Evolutionary conservation across 441 rosid species (phyloP).

Genomic region (Arabidopsis hybrid): DNA sequence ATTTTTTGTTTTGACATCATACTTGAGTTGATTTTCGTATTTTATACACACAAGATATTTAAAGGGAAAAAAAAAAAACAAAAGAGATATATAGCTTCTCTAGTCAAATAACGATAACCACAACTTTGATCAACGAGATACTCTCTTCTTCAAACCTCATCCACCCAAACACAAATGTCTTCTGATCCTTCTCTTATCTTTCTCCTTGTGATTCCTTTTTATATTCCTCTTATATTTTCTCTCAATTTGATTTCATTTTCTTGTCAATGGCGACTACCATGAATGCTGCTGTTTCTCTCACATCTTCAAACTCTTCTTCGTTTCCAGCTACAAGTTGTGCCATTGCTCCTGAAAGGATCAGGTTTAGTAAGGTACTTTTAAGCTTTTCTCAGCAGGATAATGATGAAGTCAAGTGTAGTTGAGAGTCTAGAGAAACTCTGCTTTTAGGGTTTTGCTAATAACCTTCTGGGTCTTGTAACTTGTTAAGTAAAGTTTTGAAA

Average conservation of each 20-base stretch:
- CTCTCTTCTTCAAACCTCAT: constrained; percentile 44
- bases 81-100: constrained; percentile 17
- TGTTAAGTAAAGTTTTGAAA: background rate
- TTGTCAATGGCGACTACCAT: constrained; percentile 79
- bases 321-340: constrained; percentile 60
- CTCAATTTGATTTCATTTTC: constrained; percentile 29
- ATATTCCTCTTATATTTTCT: constrained; percentile 20
- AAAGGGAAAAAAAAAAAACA: background rate
- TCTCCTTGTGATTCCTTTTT: constrained; percentile 39
- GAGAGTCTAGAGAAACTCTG: background rate
- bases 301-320: constrained; percentile 69
- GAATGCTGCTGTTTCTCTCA: constrained; percentile 79
- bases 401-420: background rate
- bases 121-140: constrained; percentile 39
- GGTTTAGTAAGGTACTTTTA: constrained; percentile 64
- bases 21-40: background rate
- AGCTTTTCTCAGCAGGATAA: background rate
- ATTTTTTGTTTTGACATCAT: background rate
- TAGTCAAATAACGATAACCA: constrained; percentile 45
- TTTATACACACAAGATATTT: constrained; percentile 20
- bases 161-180: constrained; percentile 46
- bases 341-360: constrained; percentile 68
- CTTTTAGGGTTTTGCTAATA: background rate
- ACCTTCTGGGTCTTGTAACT: background rate
- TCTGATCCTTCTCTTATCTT: constrained; percentile 44